These are phyloP conservation scores for Solanum medicagineum DNA, from an alignment of 257 asterid species.

Conservation along the genomic window DNA sequence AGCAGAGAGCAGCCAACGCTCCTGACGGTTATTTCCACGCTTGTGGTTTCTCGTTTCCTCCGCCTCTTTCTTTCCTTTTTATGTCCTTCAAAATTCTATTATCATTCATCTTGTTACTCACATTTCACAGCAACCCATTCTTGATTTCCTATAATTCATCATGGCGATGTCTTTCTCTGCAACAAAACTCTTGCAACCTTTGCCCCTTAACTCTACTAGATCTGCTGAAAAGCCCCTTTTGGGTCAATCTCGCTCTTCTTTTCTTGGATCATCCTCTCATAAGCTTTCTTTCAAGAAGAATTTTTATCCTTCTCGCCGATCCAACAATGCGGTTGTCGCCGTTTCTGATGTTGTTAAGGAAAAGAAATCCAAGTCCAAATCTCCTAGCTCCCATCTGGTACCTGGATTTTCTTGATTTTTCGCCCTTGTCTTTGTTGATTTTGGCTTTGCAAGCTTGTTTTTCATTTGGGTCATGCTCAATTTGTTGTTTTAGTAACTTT, in stretches of 20 bases:
- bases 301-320: conserved; percentile 23
- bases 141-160: neutral
- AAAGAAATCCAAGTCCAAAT: conserved; percentile 43
- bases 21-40: conserved; percentile 42
- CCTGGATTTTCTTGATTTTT: neutral
- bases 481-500: neutral
- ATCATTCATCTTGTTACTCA: neutral
- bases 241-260: conserved; percentile 21
- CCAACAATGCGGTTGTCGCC: conserved; percentile 35
- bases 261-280: conserved; percentile 32
- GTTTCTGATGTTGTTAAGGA: conserved; percentile 74
- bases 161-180: conserved; percentile 59
- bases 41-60: conserved; percentile 24
- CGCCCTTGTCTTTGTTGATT: neutral
- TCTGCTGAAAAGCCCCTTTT: conserved; percentile 40
- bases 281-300: conserved; percentile 16
- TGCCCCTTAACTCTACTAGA: conserved; percentile 40
- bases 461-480: neutral
- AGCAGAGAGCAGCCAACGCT: conserved; percentile 8
- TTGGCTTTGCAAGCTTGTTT: neutral
- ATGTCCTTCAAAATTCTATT: neutral
- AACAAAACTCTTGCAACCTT: conserved; percentile 38
- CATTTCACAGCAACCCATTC: neutral
- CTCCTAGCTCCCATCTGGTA: conserved; percentile 45
- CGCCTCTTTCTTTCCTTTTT: conserved; percentile 17